These are phyloP conservation scores for Cicer pinnatifidum DNA, from an alignment of 306 rosid genomes.

Conservation along the genomic window DNA sequence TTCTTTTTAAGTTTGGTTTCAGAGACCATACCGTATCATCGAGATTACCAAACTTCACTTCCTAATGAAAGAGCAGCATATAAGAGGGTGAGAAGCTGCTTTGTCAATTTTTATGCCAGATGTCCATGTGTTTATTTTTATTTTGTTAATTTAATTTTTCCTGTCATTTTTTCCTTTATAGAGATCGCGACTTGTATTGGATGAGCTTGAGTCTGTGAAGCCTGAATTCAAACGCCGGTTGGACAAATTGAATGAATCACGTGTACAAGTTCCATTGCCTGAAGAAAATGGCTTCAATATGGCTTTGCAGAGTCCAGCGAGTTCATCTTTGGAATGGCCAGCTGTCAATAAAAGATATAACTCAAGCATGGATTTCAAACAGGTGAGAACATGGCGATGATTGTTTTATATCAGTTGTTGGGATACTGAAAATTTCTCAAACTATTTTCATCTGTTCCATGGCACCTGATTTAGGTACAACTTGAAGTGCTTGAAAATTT, in stretches of 20 bases:
- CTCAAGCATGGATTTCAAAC: slow-evolving; percentile 49
- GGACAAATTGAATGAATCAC: slow-evolving; percentile 59
- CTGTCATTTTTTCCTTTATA: slow-evolving; percentile 44
- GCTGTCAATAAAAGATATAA: slow-evolving; percentile 53
- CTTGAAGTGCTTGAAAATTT: slow-evolving; percentile 27
- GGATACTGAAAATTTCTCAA: slow-evolving; percentile 17
- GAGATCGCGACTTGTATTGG: slow-evolving; percentile 63
- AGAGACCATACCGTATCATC: slow-evolving; percentile 92
- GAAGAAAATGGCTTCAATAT: slow-evolving; percentile 48
- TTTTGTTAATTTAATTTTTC: slow-evolving; percentile 12
- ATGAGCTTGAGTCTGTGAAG: slow-evolving; percentile 85
- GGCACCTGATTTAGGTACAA: slow-evolving; percentile 29
- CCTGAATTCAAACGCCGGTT: slow-evolving; percentile 61
- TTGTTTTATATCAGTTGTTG: slow-evolving; percentile 17
- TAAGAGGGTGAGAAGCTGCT: slow-evolving; percentile 63
- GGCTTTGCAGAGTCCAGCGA: slow-evolving; percentile 50
- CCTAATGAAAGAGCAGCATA: slow-evolving; percentile 58
- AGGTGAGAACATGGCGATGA: slow-evolving; percentile 52
- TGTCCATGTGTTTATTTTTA: neutral
- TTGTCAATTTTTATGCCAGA: slow-evolving; percentile 25
- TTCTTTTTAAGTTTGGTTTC: slow-evolving; percentile 73
- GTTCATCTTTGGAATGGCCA: slow-evolving; percentile 62
- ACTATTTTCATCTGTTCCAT: slow-evolving; percentile 4
- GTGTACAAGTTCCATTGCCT: slow-evolving; percentile 49
- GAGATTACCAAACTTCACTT: slow-evolving; percentile 67